These are phyloP conservation scores for Claviceps humidiphila DNA, from an alignment of 2,329 filamentous ascomycete genomes.

Conservation along the genomic window DNA sequence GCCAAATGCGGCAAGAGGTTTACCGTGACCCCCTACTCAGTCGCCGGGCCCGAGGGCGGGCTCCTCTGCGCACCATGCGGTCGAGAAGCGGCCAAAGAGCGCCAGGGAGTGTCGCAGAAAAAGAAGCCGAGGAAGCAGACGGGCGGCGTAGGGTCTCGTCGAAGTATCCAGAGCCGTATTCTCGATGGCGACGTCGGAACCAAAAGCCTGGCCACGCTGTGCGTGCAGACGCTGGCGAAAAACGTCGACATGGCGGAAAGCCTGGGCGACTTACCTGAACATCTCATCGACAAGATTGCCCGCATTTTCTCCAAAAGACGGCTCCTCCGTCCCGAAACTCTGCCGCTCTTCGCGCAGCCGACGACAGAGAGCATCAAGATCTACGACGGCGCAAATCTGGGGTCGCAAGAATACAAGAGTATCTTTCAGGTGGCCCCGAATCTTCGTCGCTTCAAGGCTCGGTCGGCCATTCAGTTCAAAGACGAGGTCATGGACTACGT, in stretches of 20 bases:
- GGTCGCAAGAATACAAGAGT: constrained; percentile 61
- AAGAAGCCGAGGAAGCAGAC: constrained; percentile 35
- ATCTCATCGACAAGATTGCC: constrained; percentile 44
- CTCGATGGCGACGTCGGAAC: constrained; percentile 64
- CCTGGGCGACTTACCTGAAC: constrained; percentile 44
- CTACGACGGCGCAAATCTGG: constrained; percentile 51
- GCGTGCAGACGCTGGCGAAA: constrained; percentile 48
- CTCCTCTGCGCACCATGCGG: constrained; percentile 76
- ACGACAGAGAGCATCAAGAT: constrained; percentile 37
- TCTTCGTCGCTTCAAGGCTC: constrained; percentile 58
- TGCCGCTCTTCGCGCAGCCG: constrained; percentile 44
- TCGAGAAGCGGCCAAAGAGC: constrained; percentile 56
- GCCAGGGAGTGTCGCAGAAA: constrained; percentile 23
- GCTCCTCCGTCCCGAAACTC: constrained; percentile 38
- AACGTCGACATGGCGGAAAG: constrained; percentile 50
- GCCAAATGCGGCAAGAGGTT: constrained; percentile 77
- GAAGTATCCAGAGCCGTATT: constrained; percentile 70
- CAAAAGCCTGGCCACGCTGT: constrained; percentile 53
- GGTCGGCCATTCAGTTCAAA: constrained; percentile 86
- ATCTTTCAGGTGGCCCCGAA: constrained; percentile 65
- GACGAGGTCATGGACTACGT: constrained; percentile 73
- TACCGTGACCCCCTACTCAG: constrained; percentile 82
- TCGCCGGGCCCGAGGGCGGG: constrained; percentile 68
- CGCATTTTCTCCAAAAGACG: constrained; percentile 47
- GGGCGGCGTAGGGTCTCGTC: constrained; percentile 46